A percentile compares a stretch with the other conserved stretches of the same genome.
Evolutionary conservation across 768 basidiomycete species (phyloP).

Genomic region (Termitomyces eurrhizus): DNA sequence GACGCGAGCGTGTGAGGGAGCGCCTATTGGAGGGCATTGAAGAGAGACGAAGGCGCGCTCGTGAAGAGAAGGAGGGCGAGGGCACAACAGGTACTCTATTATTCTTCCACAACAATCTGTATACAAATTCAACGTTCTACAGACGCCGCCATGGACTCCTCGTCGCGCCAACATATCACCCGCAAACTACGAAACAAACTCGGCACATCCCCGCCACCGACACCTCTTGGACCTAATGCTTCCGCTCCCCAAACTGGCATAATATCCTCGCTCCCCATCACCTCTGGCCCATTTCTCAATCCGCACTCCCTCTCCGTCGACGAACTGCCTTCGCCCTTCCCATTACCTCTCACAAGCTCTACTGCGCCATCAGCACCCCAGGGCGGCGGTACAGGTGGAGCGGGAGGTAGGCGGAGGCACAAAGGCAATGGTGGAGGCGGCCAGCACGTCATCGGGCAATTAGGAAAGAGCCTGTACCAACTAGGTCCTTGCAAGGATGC

Average conservation of each 20-base stretch:
- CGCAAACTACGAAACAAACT: slow-evolving; percentile 82
- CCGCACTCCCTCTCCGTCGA: slow-evolving; percentile 85
- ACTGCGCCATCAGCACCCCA: slow-evolving; percentile 31
- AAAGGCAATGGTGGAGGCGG: slow-evolving; percentile 54
- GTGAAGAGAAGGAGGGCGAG: slow-evolving; percentile 89
- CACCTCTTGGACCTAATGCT: slow-evolving; percentile 46
- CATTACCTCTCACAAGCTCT: slow-evolving; percentile 62
- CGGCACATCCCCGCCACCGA: slow-evolving; percentile 74
- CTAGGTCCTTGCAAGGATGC: slow-evolving; percentile 57
- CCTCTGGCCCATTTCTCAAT: slow-evolving; percentile 67
- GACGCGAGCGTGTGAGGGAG: slow-evolving; percentile 71
- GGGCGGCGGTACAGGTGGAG: slow-evolving; percentile 31
- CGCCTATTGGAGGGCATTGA: slow-evolving; percentile 81
- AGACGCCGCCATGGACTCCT: slow-evolving; percentile 74
- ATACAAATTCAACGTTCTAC: slow-evolving; percentile 6
- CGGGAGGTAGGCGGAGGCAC: slow-evolving; percentile 42
- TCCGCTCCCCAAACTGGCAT: slow-evolving; percentile 30
- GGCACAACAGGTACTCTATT: slow-evolving; percentile 65
- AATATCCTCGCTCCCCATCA: slow-evolving; percentile 52
- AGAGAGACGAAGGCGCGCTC: slow-evolving; percentile 70
- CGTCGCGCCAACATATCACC: slow-evolving; percentile 76
- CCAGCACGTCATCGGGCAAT: slow-evolving; percentile 56
- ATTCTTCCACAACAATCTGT: slow-evolving; percentile 5
- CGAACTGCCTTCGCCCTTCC: slow-evolving; percentile 84
- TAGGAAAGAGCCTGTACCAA: slow-evolving; percentile 68